phyloP scores from a whole-genome alignment of 768 basidiomycete species.

The Auricularia sp. region DNA sequence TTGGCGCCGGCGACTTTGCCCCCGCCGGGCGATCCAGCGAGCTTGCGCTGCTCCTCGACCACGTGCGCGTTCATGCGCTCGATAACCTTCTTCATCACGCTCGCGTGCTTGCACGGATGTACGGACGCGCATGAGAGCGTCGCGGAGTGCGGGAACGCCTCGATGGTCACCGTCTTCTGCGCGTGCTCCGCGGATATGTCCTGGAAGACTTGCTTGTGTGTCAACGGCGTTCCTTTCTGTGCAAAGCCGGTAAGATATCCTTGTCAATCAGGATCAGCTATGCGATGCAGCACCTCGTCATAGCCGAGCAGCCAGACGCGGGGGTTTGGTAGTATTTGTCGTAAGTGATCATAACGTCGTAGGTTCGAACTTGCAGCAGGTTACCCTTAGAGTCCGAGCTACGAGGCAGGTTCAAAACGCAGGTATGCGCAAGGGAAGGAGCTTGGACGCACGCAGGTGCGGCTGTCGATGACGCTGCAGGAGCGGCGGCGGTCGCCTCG shows the following conservation, averaged over 20 bases:
- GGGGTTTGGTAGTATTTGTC: slow-evolving; percentile 99
- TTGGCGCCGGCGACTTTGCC: slow-evolving; percentile 26
- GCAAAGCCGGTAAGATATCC: background rate
- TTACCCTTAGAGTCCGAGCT: slow-evolving; percentile 49
- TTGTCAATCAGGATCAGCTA: background rate
- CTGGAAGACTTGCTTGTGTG: slow-evolving; percentile 87
- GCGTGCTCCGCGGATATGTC: slow-evolving; percentile 97
- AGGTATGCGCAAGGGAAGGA: too few relatives aligned
- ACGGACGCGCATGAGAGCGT: slow-evolving; percentile 85
- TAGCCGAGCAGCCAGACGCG: slow-evolving; percentile 97
- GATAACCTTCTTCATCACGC: slow-evolving; percentile 99
- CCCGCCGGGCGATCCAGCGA: slow-evolving; percentile 18
- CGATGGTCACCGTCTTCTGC: slow-evolving; percentile 97
- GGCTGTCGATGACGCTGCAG: slow-evolving; percentile 27
- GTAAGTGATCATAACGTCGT: slow-evolving; percentile 99
- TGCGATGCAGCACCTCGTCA: slow-evolving; percentile 63
- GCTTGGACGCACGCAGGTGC: slow-evolving; percentile 18
- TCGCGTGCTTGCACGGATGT: slow-evolving; percentile 97
- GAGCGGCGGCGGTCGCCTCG: slow-evolving; percentile 52
- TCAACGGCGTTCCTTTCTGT: slow-evolving; percentile 82
- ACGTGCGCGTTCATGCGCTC: slow-evolving; percentile 94
- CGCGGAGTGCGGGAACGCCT: slow-evolving; percentile 89
- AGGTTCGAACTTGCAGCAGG: slow-evolving; percentile 89
- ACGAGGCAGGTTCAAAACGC: background rate
- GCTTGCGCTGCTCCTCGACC: slow-evolving; percentile 65